Conservation (phyloP, 2,329 filamentous ascomycete genomes). For the Metarhizium robertsii region DNA sequence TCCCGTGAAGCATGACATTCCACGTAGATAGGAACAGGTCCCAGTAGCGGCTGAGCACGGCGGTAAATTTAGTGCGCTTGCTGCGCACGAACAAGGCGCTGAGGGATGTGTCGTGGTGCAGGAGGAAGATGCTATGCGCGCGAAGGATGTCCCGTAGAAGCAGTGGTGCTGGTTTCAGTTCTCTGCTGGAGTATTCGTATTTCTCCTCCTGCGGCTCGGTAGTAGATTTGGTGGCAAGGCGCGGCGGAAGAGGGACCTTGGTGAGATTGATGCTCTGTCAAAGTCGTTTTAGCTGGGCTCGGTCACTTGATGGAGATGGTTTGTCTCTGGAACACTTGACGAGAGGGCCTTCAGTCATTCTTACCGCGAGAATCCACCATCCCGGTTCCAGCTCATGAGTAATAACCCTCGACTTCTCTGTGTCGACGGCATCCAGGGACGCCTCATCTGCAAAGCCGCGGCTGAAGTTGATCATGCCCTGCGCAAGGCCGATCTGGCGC, state of each 20-base stretch:
- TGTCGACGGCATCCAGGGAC: constrained; percentile 78
- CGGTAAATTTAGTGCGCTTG: constrained; percentile 59
- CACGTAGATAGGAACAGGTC: constrained; percentile 59
- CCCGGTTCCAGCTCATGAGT: constrained; percentile 78
- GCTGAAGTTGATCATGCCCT: constrained; percentile 92
- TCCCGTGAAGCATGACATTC: constrained; percentile 86
- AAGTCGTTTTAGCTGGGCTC: not conserved
- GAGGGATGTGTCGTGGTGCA: constrained; percentile 77
- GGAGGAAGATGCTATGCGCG: constrained; percentile 73
- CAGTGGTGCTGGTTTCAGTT: constrained; percentile 74
- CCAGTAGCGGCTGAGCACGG: constrained; percentile 74
- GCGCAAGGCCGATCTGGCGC: constrained; percentile 87
- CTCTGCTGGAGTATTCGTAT: constrained; percentile 78
- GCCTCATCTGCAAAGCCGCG: constrained; percentile 74
- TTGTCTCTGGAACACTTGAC: not conserved
- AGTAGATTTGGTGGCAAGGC: constrained; percentile 31
- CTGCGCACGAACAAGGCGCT: constrained; percentile 57
- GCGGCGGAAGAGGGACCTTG: constrained; percentile 53
- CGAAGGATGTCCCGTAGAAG: constrained; percentile 72
- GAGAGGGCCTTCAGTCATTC: constrained; percentile 21
- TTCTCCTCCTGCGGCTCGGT: constrained; percentile 29
- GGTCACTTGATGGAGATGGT: not conserved
- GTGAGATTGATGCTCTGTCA: constrained; percentile 61
- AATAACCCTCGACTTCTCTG: constrained; percentile 77
- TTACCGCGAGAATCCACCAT: constrained; percentile 92